Evolutionary conservation across 257 asterid genomes (phyloP).

Genomic region (Plantago ovata): DNA sequence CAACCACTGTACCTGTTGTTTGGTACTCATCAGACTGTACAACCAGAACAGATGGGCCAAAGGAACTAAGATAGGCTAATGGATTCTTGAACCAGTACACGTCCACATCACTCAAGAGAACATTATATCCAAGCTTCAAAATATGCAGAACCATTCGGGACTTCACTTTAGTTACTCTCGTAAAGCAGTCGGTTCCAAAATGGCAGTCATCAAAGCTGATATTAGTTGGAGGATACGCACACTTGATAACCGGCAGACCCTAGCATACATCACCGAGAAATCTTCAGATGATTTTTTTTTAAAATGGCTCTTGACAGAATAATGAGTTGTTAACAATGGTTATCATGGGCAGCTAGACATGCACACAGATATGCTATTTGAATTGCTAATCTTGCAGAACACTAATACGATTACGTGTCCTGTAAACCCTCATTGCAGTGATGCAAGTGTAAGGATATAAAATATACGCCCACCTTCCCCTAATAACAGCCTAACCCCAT

Average conservation of each 20-base stretch:
- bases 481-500: too few species aligned
- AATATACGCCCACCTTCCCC: too few species aligned
- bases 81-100: constrained; percentile 67
- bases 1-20: constrained; percentile 39
- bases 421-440: too few species aligned
- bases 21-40: constrained; percentile 92
- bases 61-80: constrained; percentile 59
- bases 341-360: background rate
- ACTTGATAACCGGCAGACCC: constrained; percentile 86
- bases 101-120: constrained; percentile 42
- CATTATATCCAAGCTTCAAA: constrained; percentile 65
- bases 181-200: constrained; percentile 91
- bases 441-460: too few species aligned
- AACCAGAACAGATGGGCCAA: constrained; percentile 69
- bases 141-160: constrained; percentile 83
- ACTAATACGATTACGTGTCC: too few species aligned
- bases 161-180: constrained; percentile 86
- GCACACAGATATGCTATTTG: too few species aligned
- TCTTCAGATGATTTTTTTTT: background rate
- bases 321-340: too few species aligned
- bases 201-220: constrained; percentile 90
- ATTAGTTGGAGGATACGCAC: constrained; percentile 50
- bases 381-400: too few species aligned
- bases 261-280: constrained; percentile 27
- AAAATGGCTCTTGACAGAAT: background rate